Evolutionary conservation across 768 basidiomycete genomes (phyloP).

Genomic region (Lentinula guzmanii): DNA sequence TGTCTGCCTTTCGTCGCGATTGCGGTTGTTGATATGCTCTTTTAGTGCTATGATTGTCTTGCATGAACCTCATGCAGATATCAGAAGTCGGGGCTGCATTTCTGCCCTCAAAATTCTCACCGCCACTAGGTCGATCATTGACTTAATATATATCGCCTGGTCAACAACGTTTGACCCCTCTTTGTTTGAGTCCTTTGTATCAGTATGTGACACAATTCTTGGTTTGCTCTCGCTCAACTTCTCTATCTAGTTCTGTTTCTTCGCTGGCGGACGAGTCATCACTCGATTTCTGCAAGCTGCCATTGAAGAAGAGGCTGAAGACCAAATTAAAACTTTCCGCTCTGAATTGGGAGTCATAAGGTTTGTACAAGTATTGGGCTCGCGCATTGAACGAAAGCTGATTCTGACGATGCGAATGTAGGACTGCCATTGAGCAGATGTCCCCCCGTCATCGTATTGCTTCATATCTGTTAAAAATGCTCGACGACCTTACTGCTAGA

Average conservation of each 20-base stretch:
- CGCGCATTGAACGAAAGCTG: too few species aligned
- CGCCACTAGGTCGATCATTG: conserved; percentile 60
- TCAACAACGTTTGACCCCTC: conserved; percentile 72
- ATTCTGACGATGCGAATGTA: conserved; percentile 15
- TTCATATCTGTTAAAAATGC: conserved; percentile 51
- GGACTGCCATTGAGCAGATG: conserved; percentile 53
- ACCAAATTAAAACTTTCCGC: conserved; percentile 53
- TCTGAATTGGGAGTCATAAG: conserved; percentile 30
- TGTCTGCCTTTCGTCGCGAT: neutral
- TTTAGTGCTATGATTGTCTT: conserved; percentile 61
- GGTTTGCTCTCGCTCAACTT: neutral
- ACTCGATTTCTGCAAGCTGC: conserved; percentile 63
- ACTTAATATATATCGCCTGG: conserved; percentile 58
- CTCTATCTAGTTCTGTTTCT: conserved; percentile 56
- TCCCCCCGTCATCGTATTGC: conserved; percentile 67
- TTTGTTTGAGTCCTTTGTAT: conserved; percentile 62
- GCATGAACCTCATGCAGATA: conserved; percentile 72
- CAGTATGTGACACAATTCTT: conserved; percentile 32
- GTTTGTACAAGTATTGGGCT: neutral
- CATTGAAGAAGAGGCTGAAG: conserved; percentile 46
- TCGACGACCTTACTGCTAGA: conserved; percentile 33
- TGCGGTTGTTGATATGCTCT: conserved; percentile 26
- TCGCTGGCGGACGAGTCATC: conserved; percentile 59
- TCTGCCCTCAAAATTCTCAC: conserved; percentile 66
- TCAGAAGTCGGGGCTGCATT: conserved; percentile 50